phyloP scores from a whole-genome alignment of 2,329 filamentous ascomycete species.

The Aaosphaeria arxii region DNA sequence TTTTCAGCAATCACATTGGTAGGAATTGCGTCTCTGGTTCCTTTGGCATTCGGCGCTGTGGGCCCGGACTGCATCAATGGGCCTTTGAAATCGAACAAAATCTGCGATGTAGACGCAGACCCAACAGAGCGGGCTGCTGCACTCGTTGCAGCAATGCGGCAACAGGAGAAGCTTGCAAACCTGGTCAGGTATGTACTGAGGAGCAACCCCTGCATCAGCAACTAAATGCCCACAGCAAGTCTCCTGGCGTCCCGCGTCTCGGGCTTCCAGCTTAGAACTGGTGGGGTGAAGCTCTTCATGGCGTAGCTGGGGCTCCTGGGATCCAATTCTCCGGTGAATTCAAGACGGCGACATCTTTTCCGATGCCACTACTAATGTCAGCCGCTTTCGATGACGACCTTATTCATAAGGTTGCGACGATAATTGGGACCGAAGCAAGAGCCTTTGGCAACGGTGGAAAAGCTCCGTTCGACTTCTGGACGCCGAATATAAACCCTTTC shows the following conservation, averaged over 20 bases:
- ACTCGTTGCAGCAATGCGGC: neutral
- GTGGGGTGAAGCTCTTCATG: slow-evolving; percentile 61
- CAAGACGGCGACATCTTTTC: slow-evolving; percentile 63
- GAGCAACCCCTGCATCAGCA: slow-evolving; percentile 39
- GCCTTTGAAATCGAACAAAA: slow-evolving; percentile 48
- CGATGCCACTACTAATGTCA: slow-evolving; percentile 61
- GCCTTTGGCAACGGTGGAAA: slow-evolving; percentile 63
- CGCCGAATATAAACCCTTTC: slow-evolving; percentile 67
- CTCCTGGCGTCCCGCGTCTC: slow-evolving; percentile 23
- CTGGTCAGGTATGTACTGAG: slow-evolving; percentile 17
- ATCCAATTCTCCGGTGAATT: slow-evolving; percentile 60
- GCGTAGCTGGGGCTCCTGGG: slow-evolving; percentile 53
- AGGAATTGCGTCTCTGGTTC: neutral
- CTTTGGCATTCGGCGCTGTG: neutral
- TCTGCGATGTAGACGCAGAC: slow-evolving; percentile 44
- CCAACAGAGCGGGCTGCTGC: slow-evolving; percentile 21
- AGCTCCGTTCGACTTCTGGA: slow-evolving; percentile 57
- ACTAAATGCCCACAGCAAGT: slow-evolving; percentile 44
- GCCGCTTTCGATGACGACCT: slow-evolving; percentile 64
- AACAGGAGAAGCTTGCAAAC: slow-evolving; percentile 1
- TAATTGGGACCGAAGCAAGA: slow-evolving; percentile 60
- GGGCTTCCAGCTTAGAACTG: slow-evolving; percentile 55
- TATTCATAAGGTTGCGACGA: slow-evolving; percentile 55
- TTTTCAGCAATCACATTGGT: slow-evolving; percentile 2
- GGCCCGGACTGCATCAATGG: slow-evolving; percentile 51